These are phyloP conservation scores for Wolfiporia cocos DNA, from an alignment of 1,284 basidiomycete species.

Conservation along the genomic window DNA sequence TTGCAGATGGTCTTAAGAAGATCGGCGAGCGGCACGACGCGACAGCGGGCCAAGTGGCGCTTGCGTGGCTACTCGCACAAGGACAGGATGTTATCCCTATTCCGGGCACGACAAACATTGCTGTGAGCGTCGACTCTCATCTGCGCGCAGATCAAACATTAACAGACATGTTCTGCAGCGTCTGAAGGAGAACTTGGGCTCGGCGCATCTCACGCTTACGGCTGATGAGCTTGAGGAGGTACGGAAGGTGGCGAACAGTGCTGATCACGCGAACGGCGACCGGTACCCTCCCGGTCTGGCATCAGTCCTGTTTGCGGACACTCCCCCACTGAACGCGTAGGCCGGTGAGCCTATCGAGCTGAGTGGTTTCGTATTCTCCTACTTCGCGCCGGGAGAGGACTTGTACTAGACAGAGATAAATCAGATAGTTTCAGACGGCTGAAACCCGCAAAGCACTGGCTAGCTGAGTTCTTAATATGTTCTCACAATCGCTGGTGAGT, in stretches of 20 bases:
- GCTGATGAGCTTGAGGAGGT: conserved; percentile 29
- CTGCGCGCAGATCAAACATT: background rate
- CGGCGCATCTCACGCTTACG: conserved; percentile 25
- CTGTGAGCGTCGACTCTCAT: conserved; percentile 8
- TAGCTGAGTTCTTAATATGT: no score
- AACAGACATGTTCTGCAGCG: conserved; percentile 24
- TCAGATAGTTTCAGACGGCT: no score
- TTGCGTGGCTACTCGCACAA: conserved; percentile 35
- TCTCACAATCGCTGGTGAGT: no score
- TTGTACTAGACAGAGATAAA: no score
- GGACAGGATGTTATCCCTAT: conserved; percentile 21
- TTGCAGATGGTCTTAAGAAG: conserved; percentile 30
- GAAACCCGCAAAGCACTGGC: no score
- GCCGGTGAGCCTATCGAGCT: no score
- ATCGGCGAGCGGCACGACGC: conserved; percentile 29
- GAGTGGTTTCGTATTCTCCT: no score
- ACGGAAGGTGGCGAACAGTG: conserved; percentile 22
- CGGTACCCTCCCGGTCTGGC: conserved; percentile 15
- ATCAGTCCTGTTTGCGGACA: conserved; percentile 14
- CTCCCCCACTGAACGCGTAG: conserved; percentile 10
- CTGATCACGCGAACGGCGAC: conserved; percentile 16
- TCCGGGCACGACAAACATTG: conserved; percentile 27
- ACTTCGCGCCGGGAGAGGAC: no score
- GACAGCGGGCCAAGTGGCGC: conserved; percentile 34
- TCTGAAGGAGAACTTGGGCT: conserved; percentile 36